phyloP scores from a whole-genome alignment of 2,329 filamentous ascomycete genomes.

The Escovopsis sp. region DNA sequence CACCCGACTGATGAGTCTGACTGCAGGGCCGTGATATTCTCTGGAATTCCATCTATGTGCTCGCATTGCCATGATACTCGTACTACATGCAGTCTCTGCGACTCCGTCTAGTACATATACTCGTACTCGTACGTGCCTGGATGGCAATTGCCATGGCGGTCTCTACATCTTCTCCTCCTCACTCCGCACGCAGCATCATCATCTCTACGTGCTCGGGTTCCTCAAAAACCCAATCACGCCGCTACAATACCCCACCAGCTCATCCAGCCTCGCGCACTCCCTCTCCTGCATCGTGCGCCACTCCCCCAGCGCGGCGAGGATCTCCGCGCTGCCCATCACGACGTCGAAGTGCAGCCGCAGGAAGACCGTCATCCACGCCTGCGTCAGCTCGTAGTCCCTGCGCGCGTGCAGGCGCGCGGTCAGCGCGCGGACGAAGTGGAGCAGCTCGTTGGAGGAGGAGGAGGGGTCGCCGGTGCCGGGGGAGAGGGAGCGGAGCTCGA shows the following conservation, averaged over 20 bases:
- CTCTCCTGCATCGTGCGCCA: constrained; percentile 61
- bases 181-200: neutral
- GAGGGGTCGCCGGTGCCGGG: constrained; percentile 27
- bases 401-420: constrained; percentile 52
- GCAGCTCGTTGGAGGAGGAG: constrained; percentile 51
- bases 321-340: constrained; percentile 31
- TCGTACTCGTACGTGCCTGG: no score
- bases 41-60: no score
- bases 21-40: no score
- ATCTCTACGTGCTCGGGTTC: constrained; percentile 34
- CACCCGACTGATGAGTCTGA: no score
- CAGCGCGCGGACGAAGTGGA: constrained; percentile 67
- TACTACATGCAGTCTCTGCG: no score
- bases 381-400: constrained; percentile 81
- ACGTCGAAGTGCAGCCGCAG: constrained; percentile 58
- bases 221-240: constrained; percentile 75
- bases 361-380: constrained; percentile 97
- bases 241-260: constrained; percentile 71
- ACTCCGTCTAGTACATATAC: no score
- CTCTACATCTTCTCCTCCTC: no score
- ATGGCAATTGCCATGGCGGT: no score
- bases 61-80: no score
- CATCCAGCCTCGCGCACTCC: constrained; percentile 56
- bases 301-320: constrained; percentile 44
- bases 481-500: constrained; percentile 73